Conservation (phyloP, 2,329 filamentous ascomycete genomes). For the Mycogone perniciosa region DNA sequence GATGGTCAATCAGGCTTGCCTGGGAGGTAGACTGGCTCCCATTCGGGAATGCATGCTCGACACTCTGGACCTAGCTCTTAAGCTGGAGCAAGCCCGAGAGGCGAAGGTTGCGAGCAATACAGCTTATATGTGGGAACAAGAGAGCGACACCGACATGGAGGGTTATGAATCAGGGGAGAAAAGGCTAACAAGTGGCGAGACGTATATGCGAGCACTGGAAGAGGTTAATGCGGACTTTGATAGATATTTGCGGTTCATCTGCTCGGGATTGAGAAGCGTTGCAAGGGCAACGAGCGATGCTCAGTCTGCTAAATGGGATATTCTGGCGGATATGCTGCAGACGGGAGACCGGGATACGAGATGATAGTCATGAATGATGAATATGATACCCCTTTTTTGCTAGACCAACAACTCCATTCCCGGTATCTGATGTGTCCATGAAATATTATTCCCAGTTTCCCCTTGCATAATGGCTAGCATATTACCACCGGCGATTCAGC, state of each 20-base stretch:
- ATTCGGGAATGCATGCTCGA: slow-evolving; percentile 69
- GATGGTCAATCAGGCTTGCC: slow-evolving; percentile 61
- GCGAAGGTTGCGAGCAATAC: slow-evolving; percentile 19
- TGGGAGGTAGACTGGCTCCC: slow-evolving; percentile 60
- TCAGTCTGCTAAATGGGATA: slow-evolving; percentile 63
- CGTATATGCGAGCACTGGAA: slow-evolving; percentile 47
- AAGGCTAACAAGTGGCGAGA: slow-evolving; percentile 23
- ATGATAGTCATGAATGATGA: slow-evolving; percentile 13
- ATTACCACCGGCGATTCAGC: slow-evolving; percentile 29
- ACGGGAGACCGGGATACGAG: slow-evolving; percentile 28
- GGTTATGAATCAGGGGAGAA: slow-evolving; percentile 26
- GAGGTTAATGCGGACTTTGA: slow-evolving; percentile 59
- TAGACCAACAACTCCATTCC: too few relatives aligned
- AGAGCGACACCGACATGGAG: slow-evolving; percentile 29
- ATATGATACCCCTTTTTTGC: slow-evolving; percentile 20
- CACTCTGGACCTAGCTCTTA: slow-evolving; percentile 67
- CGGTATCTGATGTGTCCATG: background rate
- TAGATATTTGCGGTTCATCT: slow-evolving; percentile 61
- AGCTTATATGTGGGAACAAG: slow-evolving; percentile 16
- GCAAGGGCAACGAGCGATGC: slow-evolving; percentile 64
- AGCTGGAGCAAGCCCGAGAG: slow-evolving; percentile 56
- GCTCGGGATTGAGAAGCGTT: slow-evolving; percentile 65
- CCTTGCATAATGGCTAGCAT: background rate
- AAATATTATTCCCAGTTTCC: background rate
- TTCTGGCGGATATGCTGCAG: slow-evolving; percentile 73